Evolutionary conservation across 805 yeast genomes (phyloP), one percentile per base, ranked within the genome.

Genomic region (Candida verbasci): DNA sequence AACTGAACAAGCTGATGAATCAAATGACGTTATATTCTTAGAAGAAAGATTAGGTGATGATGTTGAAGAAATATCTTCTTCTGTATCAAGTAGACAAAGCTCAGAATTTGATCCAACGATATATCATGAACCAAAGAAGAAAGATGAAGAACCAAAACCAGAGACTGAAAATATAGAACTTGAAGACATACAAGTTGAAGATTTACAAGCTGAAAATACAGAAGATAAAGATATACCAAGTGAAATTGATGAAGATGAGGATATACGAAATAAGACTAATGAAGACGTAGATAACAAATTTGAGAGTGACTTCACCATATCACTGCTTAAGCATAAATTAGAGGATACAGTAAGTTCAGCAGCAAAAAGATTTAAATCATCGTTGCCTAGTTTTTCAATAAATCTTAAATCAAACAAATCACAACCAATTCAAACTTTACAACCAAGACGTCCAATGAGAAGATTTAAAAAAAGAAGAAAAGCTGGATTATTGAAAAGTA

Each of bases 341-440:
- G 36, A 33, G 4, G 36, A 33, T 16, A 3, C 17, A n/a, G 8
- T 33, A 9, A 22, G 16, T 6, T 33, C 29, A 10, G 31, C 15
- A 3, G 12, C 31, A 6, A 33, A 33, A 27, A 33, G 24, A 33
- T 27, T 33, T 8, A 33, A 33, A 33, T 10, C 14, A 5, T 12
- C n/a, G 3, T 31, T 22, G 11, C n/a, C 28, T 5, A 7, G 16
- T 17, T 4, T 24, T 4, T 6, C 25, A n/a, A 6, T 9, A 24
- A 6, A 4, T 11, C 10, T n/a, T 24, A 24, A 24, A 24, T n/a
- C 6, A n/a, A 24, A 4, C 14, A 8, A 24, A n/a, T n/a, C 25
- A 24, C 6, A 24, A 6, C 11, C 4, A 9, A 24, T 11, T n/a
- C n/a, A n/a, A 24, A 6, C 6, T 24, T 24, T 9, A 24, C 11